Base-by-base conservation (phyloP, 768 basidiomycete genomes). In the Tylopilus felleus region DNA sequence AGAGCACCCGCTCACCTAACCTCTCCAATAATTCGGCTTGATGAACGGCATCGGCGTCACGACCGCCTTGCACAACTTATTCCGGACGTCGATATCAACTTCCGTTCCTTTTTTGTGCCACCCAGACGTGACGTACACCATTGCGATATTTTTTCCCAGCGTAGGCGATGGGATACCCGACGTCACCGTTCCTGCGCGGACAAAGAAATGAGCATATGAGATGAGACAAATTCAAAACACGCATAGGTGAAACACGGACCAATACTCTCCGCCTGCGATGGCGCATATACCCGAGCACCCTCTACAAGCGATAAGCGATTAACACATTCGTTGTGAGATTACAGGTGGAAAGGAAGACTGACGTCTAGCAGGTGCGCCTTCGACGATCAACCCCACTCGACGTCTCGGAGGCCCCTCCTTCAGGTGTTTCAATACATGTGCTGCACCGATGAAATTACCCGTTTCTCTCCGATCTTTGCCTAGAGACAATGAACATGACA, bases 91-190 rank as follows among this genome's bases (percentile, higher is more conserved):
- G 16, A 98, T 86, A 47, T 80, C 78, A 4, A 98, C 76, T 66
- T 87, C 81, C 0, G 88, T 96, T 12, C 91, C 93, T 70, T 91
- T 95, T 74, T 94, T 98, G 74, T 96, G 91, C 72, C 78, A 84
- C 0, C 93, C 93, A 21, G 75, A 80, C 58, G 76, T 68, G 44
- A 98, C 80, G 63, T 98, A 98, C 1, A 85, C 96, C 96, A 98
- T 98, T 1, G 95, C 93, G 61, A 98, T 92, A 71, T 99, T 98
- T 69, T 87, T 86, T 1, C 82, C 83, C 4, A 93, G 75, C 1
- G 92, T 88, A 0, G 95, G 96, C 0, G 93, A 93, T 14, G 97
- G 97, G 57, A 98, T 97, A 43, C 96, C 97, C 1, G 94, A 98
- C 0, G 95, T 99, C 43, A 98, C 81, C 13, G 72, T 67, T 33